Base-by-base conservation (phyloP, 2,329 filamentous ascomycete species). In the Aspergillus fischeri region DNA sequence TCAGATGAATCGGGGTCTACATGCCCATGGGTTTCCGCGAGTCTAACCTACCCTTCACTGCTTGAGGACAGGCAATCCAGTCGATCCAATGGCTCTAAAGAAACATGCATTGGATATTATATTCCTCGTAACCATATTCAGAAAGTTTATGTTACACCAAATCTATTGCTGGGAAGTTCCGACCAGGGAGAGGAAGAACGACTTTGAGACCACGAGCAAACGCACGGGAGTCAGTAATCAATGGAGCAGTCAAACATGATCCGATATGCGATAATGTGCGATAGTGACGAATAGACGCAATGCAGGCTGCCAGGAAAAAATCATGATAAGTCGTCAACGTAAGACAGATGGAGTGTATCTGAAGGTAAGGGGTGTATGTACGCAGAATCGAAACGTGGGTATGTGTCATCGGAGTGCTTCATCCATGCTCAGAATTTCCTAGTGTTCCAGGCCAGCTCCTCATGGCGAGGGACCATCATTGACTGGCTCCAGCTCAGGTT, bases 401-500 rank as follows among this genome's bases (percentile, higher is more conserved):
- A 47, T 11, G 44, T 17, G 53, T 21, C 49, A 25, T 53, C 41
- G 54, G 44, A 48, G 32, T 29, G 44, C 32, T 41, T 68, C 63
- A 69, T 58, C 73, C 70, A 51, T 68, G 63, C 50, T 70, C 70
- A 48, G 72, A 70, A 38, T 60, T 62, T 45, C 68, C 65, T 10
- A 69, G 65, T 2, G 67, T 69, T 47, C 65, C 66, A 42, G 67
- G 66, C 57, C 65, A 66, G 52, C 66, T 72, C 53, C 64, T 63
- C 32, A 53, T 63, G 68, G 63, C 48, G 61, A 52, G 48, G 62
- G 52, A 45, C 54, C 63, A 58, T 67, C 67, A 28, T 62, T 49
- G 25, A 63, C 59, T 42, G 63, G 62, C 57, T 75, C 71, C 59
- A 76, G 58, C 59, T 76, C 74, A 27, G 71, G 70, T 58, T 76